Evolutionary conservation across 495 filamentous ascomycete species (phyloP).

Genomic region (Monascus purpureus): DNA sequence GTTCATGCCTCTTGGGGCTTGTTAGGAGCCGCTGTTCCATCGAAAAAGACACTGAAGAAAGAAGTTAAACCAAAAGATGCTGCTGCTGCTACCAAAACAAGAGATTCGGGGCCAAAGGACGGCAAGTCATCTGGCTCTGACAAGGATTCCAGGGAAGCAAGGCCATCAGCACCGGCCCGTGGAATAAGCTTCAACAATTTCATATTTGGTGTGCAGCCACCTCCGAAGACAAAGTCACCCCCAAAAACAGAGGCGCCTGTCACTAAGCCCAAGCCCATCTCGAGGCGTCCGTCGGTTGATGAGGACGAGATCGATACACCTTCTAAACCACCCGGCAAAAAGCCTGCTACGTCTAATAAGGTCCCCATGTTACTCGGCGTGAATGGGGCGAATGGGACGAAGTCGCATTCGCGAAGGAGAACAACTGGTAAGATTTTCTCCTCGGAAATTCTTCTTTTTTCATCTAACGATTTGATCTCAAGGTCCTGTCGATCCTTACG

Average conservation of each 20-base stretch:
- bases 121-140: conserved; percentile 43
- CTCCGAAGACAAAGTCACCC: conserved; percentile 35
- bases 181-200: conserved; percentile 36
- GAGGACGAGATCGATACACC: conserved; percentile 32
- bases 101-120: conserved; percentile 33
- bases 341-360: conserved; percentile 35
- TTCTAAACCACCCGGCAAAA: conserved; percentile 39
- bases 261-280: conserved; percentile 12
- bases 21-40: conserved; percentile 37
- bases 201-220: conserved; percentile 35
- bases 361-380: conserved; percentile 48
- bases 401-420: conserved; percentile 20
- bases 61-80: conserved; percentile 21
- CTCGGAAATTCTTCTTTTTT: background rate
- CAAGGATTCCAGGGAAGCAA: conserved; percentile 26
- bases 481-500: conserved; percentile 43
- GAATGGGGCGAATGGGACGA: conserved; percentile 20
- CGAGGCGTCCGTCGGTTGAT: conserved; percentile 37
- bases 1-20: conserved; percentile 42
- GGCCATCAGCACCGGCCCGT: conserved; percentile 26
- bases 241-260: conserved; percentile 24
- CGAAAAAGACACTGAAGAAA: conserved; percentile 35
- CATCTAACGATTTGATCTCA: conserved; percentile 3
- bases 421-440: conserved; percentile 21
- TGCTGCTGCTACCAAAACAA: conserved; percentile 9